Conservation (phyloP, 2,329 filamentous ascomycete genomes). For the Pseudogymnoascus sp. region DNA sequence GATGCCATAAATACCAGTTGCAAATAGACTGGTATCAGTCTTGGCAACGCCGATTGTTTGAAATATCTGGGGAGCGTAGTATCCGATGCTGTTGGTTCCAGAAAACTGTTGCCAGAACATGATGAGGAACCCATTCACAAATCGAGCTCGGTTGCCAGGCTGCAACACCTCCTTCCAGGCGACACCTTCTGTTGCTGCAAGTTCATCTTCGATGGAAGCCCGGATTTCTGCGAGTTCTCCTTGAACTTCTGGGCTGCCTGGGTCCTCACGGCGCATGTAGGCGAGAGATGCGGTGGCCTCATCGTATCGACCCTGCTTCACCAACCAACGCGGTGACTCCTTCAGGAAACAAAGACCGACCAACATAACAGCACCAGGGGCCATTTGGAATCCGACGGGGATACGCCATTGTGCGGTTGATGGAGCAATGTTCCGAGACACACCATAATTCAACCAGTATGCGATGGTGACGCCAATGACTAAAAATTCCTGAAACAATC, state of each 20-base stretch:
- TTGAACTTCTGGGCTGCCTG: constrained; percentile 49
- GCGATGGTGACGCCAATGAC: constrained; percentile 35
- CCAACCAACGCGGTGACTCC: constrained; percentile 65
- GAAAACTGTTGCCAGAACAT: constrained; percentile 40
- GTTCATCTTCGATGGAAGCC: constrained; percentile 60
- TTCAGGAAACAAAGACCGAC: constrained; percentile 59
- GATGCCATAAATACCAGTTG: constrained; percentile 66
- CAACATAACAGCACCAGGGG: constrained; percentile 57
- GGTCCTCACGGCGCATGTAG: constrained; percentile 55
- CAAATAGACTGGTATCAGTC: constrained; percentile 56
- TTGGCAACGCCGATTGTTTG: constrained; percentile 53
- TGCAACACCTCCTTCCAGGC: constrained; percentile 42
- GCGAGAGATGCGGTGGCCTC: constrained; percentile 50
- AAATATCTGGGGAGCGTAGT: constrained; percentile 50
- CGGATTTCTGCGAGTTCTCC: constrained; percentile 60
- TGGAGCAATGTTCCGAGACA: constrained; percentile 33
- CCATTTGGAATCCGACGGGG: constrained; percentile 37
- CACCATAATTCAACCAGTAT: constrained; percentile 43
- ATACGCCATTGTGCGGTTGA: constrained; percentile 45
- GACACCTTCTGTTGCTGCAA: constrained; percentile 57
- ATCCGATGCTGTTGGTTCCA: constrained; percentile 23
- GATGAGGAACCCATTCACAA: constrained; percentile 36
- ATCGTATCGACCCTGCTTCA: constrained; percentile 58
- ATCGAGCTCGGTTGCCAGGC: constrained; percentile 42
- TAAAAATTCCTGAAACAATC: constrained; percentile 36